phyloP scores from a whole-genome alignment of 2,329 filamentous ascomycete genomes.

The Cercospora sesami region DNA sequence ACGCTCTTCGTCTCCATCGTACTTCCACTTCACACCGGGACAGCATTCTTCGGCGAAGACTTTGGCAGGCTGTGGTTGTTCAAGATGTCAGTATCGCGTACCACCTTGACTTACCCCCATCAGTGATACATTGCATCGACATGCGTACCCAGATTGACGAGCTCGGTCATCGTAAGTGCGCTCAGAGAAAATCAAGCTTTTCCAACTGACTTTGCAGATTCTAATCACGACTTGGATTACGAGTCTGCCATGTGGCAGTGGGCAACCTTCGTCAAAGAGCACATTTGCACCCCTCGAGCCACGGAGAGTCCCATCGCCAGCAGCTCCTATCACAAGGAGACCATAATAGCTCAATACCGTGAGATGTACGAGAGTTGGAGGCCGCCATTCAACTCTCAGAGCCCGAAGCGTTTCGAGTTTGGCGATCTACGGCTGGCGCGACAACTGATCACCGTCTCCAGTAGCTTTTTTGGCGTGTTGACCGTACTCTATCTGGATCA shows the following conservation, averaged over 20 bases:
- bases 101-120: background rate
- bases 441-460: background rate
- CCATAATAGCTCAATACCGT: background rate
- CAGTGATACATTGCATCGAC: background rate
- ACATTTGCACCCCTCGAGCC: background rate
- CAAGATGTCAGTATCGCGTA: background rate
- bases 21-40: background rate
- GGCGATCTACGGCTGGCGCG: background rate
- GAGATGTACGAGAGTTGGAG: background rate
- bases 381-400: background rate
- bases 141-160: background rate
- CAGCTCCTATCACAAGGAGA: background rate
- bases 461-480: background rate
- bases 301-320: background rate
- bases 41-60: background rate
- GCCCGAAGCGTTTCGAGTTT: background rate
- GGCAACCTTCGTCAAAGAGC: background rate
- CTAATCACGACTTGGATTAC: background rate
- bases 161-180: background rate
- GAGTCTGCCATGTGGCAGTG: background rate
- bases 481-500: background rate
- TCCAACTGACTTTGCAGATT: background rate
- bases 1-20: background rate
- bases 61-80: background rate
- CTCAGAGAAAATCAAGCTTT: background rate